Percentiles rank a stretch among this genome's conserved stretches.
Conservation (phyloP, 257 asterid species). For the Salvia rosmarinus region DNA sequence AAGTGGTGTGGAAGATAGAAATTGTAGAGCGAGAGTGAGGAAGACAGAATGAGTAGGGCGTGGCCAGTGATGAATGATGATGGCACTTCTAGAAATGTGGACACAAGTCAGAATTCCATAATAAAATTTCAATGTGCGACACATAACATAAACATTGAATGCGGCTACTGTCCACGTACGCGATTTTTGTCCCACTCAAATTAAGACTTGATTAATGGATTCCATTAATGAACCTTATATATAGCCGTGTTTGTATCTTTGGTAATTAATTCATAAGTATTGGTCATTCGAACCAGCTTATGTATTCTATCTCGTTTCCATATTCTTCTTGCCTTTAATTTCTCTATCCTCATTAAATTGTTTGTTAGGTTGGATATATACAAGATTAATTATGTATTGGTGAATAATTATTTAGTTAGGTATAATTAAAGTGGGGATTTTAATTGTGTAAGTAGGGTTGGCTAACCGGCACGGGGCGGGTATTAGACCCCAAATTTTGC, state of each 20-base stretch:
- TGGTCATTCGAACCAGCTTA: no score
- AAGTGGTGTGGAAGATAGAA: background rate
- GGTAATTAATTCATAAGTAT: no score
- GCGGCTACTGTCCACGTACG: slow-evolving; percentile 4
- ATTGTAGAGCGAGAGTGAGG: background rate
- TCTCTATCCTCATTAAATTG: background rate
- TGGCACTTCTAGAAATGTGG: slow-evolving; percentile 46
- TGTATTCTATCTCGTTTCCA: no score
- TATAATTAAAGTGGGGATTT: no score
- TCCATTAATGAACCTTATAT: background rate
- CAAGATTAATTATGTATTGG: no score
- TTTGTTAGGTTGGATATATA: no score
- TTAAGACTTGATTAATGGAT: background rate
- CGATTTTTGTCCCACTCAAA: background rate
- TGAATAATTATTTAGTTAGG: no score
- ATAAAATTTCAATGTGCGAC: slow-evolving; percentile 18
- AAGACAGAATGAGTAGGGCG: background rate
- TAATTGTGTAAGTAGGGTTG: no score
- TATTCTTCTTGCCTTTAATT: no score
- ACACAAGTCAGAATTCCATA: slow-evolving; percentile 33
- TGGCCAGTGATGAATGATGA: slow-evolving; percentile 35
- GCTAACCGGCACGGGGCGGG: no score
- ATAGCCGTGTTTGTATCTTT: no score
- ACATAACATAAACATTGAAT: background rate
- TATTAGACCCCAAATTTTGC: no score